Base-by-base conservation (phyloP, 208 protist genomes). In the Crithidia fasciculata region DNA sequence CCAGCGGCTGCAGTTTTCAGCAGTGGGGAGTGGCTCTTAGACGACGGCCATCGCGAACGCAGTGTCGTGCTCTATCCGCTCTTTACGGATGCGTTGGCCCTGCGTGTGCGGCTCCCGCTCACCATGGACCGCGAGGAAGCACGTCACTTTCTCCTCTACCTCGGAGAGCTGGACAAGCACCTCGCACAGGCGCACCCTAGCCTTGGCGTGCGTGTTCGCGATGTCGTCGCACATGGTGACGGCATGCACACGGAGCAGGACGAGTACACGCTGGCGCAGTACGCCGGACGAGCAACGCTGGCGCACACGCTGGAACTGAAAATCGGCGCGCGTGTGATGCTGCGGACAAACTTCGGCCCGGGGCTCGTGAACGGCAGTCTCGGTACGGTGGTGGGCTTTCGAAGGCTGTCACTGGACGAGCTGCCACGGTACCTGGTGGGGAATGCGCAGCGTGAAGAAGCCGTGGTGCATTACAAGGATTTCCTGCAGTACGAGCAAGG, bases 361-460 rank as follows among this genome's bases (percentile, higher is more conserved):
- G 76, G 72, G 39, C 81, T 96, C 40, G 94, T 96, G 8, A 96
- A 97, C 74, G 94, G 94, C 54, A 92, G 86, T 52, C 61, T 95
- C 53, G 94, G 94, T 56, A 91, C 88, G 39, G 90, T 97, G 18
- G 87, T 96, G 6, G 89, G 80, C 19, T 97, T 97, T 71, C 78
- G 74, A 39, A 58, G 70, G 63, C 69, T 92, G n/a, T 49, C 44
- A 3, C 1, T 80, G n/a, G 78, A 85, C 4, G 47, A 83, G 43
- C 77, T 95, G 18, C 84, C 86, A 9, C 70, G 55, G 6, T 88
- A 89, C 73, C 39, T 94, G 3, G 43, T 78, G 2, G 61, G 60
- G 44, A 90, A 56, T 44, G 65, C 74, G 4, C 65, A 71, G 49
- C 80, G 86, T 3, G 76, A 83, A 53, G 81, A 85, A 7, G 66